These are phyloP conservation scores for Sporisorium iseilematis-ciliati DNA, from an alignment of 1,284 basidiomycete genomes.

Conservation along the genomic window DNA sequence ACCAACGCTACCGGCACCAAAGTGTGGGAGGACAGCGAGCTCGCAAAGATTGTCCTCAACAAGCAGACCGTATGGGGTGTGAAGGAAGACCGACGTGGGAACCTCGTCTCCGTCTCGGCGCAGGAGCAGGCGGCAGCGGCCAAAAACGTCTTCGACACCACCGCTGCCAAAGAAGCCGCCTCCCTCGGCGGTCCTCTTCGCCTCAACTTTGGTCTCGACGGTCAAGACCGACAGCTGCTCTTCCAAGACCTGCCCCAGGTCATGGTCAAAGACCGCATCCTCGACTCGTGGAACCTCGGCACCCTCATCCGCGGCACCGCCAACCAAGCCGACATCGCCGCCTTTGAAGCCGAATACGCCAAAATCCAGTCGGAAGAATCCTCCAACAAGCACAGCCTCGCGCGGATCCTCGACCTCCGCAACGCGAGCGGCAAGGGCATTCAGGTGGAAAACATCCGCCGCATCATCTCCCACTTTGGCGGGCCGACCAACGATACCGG, in stretches of 20 bases:
- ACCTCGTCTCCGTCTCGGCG: constrained; percentile 43
- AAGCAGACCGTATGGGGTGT: constrained; percentile 66
- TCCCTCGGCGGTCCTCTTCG: constrained; percentile 53
- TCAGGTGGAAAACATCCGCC: constrained; percentile 83
- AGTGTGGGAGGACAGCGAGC: constrained; percentile 60
- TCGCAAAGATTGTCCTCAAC: constrained; percentile 56
- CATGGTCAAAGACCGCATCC: constrained; percentile 64
- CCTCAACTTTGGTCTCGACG: constrained; percentile 65
- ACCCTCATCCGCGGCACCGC: constrained; percentile 41
- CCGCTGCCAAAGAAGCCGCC: constrained; percentile 16
- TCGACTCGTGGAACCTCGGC: constrained; percentile 55
- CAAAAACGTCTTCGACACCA: constrained; percentile 15
- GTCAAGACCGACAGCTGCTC: constrained; percentile 55
- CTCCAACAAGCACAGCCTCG: constrained; percentile 77
- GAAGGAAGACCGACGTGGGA: constrained; percentile 63
- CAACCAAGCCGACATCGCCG: constrained; percentile 48
- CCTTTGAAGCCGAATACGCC: constrained; percentile 49
- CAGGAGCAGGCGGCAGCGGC: neutral
- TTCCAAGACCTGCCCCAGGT: constrained; percentile 64
- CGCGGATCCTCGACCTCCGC: constrained; percentile 82
- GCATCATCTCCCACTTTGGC: constrained; percentile 85
- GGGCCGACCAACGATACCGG: constrained; percentile 76
- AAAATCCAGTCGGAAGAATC: constrained; percentile 72
- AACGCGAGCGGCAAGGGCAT: constrained; percentile 88
- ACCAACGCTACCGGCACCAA: constrained; percentile 70